Conservation (phyloP, 2,329 filamentous ascomycete genomes). For the Annulohypoxylon truncatum region DNA sequence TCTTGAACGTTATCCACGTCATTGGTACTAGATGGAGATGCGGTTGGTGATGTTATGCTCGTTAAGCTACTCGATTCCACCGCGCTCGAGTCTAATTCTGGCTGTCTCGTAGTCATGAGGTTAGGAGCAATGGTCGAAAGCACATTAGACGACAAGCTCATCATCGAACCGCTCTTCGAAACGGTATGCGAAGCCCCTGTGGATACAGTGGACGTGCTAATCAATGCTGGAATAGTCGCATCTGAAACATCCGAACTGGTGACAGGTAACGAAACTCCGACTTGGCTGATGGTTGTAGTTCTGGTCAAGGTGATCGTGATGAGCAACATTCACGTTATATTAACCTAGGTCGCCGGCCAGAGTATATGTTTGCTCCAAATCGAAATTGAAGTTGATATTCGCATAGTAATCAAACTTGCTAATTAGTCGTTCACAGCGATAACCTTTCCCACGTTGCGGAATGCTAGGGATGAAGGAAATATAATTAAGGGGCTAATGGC, state of each 20-base stretch:
- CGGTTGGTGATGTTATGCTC: not conserved
- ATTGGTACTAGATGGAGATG: not conserved
- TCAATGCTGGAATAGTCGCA: not conserved
- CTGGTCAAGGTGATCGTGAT: conserved; percentile 16
- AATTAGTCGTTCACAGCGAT: not conserved
- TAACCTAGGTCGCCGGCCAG: not conserved
- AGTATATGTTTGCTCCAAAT: not conserved
- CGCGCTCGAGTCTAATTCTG: not conserved
- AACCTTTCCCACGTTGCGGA: not conserved
- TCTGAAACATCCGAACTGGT: not conserved
- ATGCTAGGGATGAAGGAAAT: not conserved
- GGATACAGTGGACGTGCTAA: not conserved
- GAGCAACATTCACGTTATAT: conserved; percentile 23
- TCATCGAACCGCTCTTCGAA: not conserved
- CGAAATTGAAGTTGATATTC: not conserved
- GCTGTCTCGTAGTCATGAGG: not conserved
- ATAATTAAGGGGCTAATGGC: not conserved
- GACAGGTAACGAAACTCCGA: not conserved
- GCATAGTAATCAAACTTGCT: not conserved
- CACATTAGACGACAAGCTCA: not conserved
- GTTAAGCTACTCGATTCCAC: not conserved
- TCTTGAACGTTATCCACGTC: not conserved
- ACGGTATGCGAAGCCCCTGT: not conserved
- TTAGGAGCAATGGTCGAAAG: not conserved
- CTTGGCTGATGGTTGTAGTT: conserved; percentile 14